phyloP scores from a whole-genome alignment of 352 stramenopile genomes.

The Globisporangium takayamanum region DNA sequence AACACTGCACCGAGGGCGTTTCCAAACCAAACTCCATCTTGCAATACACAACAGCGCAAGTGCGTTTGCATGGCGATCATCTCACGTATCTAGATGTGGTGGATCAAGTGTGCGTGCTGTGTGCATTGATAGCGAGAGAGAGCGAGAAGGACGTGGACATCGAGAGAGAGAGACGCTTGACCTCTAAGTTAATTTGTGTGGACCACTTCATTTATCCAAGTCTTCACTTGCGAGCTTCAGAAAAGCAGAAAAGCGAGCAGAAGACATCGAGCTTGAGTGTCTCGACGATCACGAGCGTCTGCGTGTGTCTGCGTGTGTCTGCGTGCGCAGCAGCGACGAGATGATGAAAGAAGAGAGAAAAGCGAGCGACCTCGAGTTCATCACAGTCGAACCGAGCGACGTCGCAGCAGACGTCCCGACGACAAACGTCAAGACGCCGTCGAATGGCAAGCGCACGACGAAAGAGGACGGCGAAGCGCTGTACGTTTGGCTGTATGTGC shows the following conservation, averaged over 20 bases:
- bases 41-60: no score
- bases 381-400: slow-evolving; percentile 41
- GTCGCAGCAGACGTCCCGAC: slow-evolving; percentile 5
- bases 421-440: slow-evolving; percentile 15
- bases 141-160: no score
- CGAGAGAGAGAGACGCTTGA: no score
- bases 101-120: no score
- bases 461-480: slow-evolving; percentile 46
- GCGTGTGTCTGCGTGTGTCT: neutral
- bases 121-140: no score
- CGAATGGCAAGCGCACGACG: slow-evolving; percentile 14
- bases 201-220: neutral
- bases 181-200: no score
- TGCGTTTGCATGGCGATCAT: no score
- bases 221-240: no score
- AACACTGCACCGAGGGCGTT: neutral
- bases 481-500: slow-evolving; percentile 22
- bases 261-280: neutral
- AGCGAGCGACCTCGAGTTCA: slow-evolving; percentile 71
- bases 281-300: neutral
- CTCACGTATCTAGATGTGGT: no score
- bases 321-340: neutral
- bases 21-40: neutral
- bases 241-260: neutral
- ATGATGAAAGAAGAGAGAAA: slow-evolving; percentile 71